Conservation (phyloP, 2,329 filamentous ascomycete genomes). For the Leptographium flavum region DNA sequence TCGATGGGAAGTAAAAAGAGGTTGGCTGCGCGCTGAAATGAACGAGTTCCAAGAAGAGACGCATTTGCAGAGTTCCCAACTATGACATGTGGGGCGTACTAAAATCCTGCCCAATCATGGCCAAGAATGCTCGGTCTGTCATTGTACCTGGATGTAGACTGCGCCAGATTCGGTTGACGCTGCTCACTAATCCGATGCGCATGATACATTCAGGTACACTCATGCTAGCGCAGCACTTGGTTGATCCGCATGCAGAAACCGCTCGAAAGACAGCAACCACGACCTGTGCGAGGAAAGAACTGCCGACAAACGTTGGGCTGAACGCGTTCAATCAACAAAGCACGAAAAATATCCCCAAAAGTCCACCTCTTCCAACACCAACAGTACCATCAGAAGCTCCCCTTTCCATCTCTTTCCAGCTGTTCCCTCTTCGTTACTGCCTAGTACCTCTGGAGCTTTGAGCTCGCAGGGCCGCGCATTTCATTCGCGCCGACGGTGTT, state of each 20-base stretch:
- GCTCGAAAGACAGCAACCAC: neutral
- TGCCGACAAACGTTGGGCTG: neutral
- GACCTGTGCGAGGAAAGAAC: constrained; percentile 3
- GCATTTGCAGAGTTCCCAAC: neutral
- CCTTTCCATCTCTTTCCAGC: neutral
- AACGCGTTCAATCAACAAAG: constrained; percentile 3
- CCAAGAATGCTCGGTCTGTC: neutral
- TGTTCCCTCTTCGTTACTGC: neutral
- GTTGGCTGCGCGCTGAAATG: neutral
- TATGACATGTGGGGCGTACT: neutral
- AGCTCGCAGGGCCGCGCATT: too few relatives aligned
- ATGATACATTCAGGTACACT: neutral
- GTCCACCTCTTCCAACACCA: neutral
- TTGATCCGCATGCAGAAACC: constrained; percentile 3
- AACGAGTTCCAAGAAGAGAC: neutral
- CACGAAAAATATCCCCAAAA: neutral
- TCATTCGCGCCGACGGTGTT: too few relatives aligned
- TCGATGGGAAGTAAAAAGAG: neutral
- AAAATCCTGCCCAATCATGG: neutral
- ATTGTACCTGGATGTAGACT: neutral
- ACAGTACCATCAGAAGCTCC: neutral
- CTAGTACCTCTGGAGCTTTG: neutral
- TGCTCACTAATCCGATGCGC: neutral
- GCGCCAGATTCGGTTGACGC: neutral
- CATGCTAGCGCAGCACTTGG: neutral